These are phyloP conservation scores for Melanomma pulvis-pyrius DNA, from an alignment of 495 filamentous ascomycete species.

Conservation along the genomic window DNA sequence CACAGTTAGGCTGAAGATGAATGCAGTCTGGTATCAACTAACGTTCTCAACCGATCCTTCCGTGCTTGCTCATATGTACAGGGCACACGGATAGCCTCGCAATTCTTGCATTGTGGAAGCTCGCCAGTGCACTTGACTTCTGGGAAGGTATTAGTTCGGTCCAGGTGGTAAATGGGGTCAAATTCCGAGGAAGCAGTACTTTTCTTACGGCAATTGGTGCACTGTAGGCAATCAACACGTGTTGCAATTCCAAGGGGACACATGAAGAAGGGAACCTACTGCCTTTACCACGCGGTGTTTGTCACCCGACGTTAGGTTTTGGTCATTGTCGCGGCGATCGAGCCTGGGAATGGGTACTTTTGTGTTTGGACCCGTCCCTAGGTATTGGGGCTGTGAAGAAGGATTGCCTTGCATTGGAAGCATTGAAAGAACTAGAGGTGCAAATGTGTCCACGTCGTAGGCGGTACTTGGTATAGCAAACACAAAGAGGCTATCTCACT, in stretches of 20 bases:
- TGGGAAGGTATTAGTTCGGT: neutral
- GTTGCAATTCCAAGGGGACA: neutral
- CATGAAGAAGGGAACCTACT: neutral
- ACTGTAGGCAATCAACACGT: neutral
- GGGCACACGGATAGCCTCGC: neutral
- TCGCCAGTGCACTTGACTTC: constrained; percentile 19
- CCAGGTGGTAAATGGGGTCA: too few species aligned
- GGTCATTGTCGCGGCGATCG: neutral
- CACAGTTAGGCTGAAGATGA: neutral
- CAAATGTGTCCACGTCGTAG: neutral
- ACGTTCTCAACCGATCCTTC: constrained; percentile 9
- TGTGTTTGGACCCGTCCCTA: neutral
- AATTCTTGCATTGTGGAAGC: constrained; percentile 8
- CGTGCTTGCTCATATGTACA: constrained; percentile 10
- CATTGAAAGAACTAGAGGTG: neutral
- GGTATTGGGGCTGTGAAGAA: neutral
- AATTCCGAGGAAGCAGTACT: too few species aligned
- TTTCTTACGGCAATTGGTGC: constrained; percentile 13
- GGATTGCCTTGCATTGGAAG: neutral
- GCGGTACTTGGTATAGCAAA: too few species aligned
- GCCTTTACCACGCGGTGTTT: neutral
- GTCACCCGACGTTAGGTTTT: neutral
- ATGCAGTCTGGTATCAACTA: neutral
- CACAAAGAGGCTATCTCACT: neutral
- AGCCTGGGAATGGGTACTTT: constrained; percentile 9